Evolutionary conservation across 345 rosid genomes (phyloP).

Genomic region (Gossypium raimondii): DNA sequence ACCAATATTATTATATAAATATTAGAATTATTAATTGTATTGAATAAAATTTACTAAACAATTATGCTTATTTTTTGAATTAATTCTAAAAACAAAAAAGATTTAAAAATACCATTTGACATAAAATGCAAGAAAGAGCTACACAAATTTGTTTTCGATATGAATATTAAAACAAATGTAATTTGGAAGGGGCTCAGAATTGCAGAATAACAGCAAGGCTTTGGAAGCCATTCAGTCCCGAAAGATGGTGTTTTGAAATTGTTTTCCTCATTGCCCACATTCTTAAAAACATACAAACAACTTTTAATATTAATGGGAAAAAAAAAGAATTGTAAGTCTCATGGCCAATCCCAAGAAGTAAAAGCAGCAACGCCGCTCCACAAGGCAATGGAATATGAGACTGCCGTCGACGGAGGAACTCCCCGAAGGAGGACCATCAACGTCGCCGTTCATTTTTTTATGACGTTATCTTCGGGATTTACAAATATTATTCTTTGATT

Average conservation of each 20-base stretch:
- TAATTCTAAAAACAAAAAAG: too few relatives aligned
- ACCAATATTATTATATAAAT: too few relatives aligned
- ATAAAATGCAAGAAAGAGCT: neutral
- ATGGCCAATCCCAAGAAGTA: slow-evolving; percentile 49
- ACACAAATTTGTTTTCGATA: too few relatives aligned
- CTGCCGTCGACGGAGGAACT: slow-evolving; percentile 15
- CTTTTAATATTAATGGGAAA: neutral
- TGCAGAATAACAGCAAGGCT: slow-evolving; percentile 6
- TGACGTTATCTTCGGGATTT: slow-evolving; percentile 10
- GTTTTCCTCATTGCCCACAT: neutral
- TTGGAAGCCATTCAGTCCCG: slow-evolving; percentile 11
- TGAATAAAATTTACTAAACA: too few relatives aligned
- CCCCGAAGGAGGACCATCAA: slow-evolving; percentile 8
- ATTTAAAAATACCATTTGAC: neutral
- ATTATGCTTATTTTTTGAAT: too few relatives aligned
- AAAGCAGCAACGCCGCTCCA: slow-evolving; percentile 47
- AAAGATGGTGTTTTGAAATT: slow-evolving; percentile 1
- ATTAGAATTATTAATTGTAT: too few relatives aligned
- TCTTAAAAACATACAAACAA: neutral
- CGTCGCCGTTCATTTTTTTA: neutral
- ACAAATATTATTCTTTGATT: neutral
- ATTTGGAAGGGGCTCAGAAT: slow-evolving; percentile 1
- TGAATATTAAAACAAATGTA: neutral
- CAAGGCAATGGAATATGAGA: slow-evolving; percentile 62
- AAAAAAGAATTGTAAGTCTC: slow-evolving; percentile 27